A percentile compares a stretch with the other conserved stretches of the same genome.
These are phyloP conservation scores for Chloris gayana DNA, from an alignment of 176 grass and related monocot species.

Conservation along the genomic window DNA sequence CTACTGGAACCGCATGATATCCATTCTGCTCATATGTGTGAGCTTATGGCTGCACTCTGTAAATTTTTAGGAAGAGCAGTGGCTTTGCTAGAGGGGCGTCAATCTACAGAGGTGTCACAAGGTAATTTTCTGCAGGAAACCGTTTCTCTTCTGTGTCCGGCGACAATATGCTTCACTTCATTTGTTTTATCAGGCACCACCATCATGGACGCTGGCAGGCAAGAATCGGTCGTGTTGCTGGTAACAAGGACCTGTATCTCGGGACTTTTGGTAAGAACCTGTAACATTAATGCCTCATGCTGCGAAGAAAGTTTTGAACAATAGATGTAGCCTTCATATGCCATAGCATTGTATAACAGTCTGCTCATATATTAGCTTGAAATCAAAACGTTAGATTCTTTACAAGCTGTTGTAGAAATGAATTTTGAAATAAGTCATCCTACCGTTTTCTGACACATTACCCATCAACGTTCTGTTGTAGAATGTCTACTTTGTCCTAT, in stretches of 20 bases:
- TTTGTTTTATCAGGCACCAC: conserved; percentile 69
- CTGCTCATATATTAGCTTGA: background rate
- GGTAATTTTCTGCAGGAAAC: conserved; percentile 46
- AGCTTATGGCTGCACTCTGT: conserved; percentile 12
- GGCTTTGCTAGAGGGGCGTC: conserved; percentile 95
- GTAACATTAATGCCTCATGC: background rate
- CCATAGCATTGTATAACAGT: background rate
- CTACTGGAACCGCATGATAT: conserved; percentile 7
- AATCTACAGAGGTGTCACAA: conserved; percentile 94
- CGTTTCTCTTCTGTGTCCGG: conserved; percentile 1
- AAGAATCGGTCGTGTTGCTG: conserved; percentile 93
- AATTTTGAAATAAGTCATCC: background rate
- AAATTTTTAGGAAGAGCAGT: conserved; percentile 82
- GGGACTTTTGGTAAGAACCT: conserved; percentile 76
- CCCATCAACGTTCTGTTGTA: background rate
- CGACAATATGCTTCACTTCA: conserved; percentile 1
- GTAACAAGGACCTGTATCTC: conserved; percentile 97
- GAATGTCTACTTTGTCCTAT: background rate
- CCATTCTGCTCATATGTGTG: conserved; percentile 18
- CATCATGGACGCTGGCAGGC: conserved; percentile 97
- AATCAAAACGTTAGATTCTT: background rate
- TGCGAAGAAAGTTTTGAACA: background rate
- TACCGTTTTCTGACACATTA: too few species aligned
- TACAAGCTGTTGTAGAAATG: background rate
- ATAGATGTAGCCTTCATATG: background rate